A percentile compares a stretch with the other conserved stretches of the same genome.
These are phyloP conservation scores for Lactarius quietus DNA, from an alignment of 768 basidiomycete species.

Conservation along the genomic window DNA sequence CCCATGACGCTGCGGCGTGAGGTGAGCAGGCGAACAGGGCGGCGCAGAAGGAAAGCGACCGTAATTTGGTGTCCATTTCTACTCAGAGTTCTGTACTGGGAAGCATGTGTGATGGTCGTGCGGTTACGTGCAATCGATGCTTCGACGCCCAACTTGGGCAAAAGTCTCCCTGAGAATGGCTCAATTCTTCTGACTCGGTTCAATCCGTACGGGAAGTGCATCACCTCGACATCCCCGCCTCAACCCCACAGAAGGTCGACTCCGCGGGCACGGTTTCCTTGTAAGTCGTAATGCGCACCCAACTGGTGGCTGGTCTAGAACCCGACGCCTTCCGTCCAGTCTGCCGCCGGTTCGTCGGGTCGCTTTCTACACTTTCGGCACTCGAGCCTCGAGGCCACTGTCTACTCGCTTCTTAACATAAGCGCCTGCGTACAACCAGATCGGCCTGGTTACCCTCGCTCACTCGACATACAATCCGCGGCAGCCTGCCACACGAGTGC, in stretches of 20 bases:
- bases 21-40: background rate
- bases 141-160: conserved; percentile 7
- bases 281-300: background rate
- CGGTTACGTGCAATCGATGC: background rate
- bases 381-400: conserved; percentile 2
- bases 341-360: conserved; percentile 12
- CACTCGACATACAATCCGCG: background rate
- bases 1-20: background rate
- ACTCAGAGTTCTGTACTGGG: background rate
- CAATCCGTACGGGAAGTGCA: background rate
- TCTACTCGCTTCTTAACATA: conserved; percentile 9
- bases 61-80: background rate
- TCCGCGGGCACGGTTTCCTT: conserved; percentile 7
- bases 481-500: background rate
- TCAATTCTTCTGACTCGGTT: background rate
- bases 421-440: background rate
- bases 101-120: background rate
- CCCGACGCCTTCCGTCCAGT: background rate
- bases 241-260: background rate
- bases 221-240: background rate
- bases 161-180: conserved; percentile 15
- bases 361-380: conserved; percentile 12
- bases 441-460: background rate
- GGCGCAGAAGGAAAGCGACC: background rate
- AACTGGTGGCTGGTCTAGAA: conserved; percentile 13